Evolutionary conservation across 495 filamentous ascomycete genomes (phyloP).

Genomic region (Thermothielavioides terrestris): DNA sequence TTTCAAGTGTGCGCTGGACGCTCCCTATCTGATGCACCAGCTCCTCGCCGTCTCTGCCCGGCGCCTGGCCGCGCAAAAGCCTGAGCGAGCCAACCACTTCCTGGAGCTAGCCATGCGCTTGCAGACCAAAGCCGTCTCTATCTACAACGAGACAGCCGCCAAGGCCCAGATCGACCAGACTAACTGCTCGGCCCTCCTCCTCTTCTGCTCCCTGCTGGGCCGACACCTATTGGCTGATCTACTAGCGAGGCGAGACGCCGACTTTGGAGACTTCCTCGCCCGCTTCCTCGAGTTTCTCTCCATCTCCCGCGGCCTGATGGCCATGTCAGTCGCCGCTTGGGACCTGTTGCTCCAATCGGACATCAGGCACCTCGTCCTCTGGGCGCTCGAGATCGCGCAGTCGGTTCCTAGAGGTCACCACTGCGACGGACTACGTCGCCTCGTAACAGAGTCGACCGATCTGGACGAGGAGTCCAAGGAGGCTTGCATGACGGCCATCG

Average conservation of each 20-base stretch:
- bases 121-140: constrained; percentile 29
- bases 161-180: constrained; percentile 21
- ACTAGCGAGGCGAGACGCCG: constrained; percentile 18
- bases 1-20: constrained; percentile 19
- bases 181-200: constrained; percentile 28
- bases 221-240: constrained; percentile 30
- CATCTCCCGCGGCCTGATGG: constrained; percentile 25
- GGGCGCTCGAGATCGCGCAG: constrained; percentile 13
- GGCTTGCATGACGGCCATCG: constrained; percentile 21
- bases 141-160: constrained; percentile 27
- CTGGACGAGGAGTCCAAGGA: constrained; percentile 20
- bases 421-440: constrained; percentile 10
- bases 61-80: constrained; percentile 21
- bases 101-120: constrained; percentile 22
- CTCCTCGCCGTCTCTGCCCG: constrained; percentile 31
- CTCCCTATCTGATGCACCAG: constrained; percentile 29
- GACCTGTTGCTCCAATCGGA: constrained; percentile 25
- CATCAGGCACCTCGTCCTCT: constrained; percentile 20
- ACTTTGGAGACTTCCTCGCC: constrained; percentile 25
- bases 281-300: constrained; percentile 25
- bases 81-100: constrained; percentile 17
- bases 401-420: constrained; percentile 11
- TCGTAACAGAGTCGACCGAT: constrained; percentile 11
- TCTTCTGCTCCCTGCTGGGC: constrained; percentile 29
- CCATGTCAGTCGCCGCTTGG: constrained; percentile 26